A percentile compares a stretch with the other conserved stretches of the same genome.
These are phyloP conservation scores for Ogataea ramenticola DNA, from an alignment of 805 yeast species.

Conservation along the genomic window DNA sequence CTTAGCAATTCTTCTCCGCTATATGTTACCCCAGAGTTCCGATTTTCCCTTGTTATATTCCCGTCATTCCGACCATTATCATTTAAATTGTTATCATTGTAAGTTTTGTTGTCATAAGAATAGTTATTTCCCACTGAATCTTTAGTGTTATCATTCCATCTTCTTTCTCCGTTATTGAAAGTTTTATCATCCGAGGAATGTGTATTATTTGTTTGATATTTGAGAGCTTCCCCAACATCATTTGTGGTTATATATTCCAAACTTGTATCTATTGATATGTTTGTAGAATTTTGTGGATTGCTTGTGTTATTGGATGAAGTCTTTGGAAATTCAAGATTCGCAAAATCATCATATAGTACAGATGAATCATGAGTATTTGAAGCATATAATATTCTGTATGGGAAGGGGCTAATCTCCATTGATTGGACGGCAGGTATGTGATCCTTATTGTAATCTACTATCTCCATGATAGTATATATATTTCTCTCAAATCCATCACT, in stretches of 20 bases:
- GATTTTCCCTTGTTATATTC: background rate
- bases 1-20: slow-evolving; percentile 25
- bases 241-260: slow-evolving; percentile 21
- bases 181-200: background rate
- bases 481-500: slow-evolving; percentile 33
- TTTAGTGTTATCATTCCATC: background rate
- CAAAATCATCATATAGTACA: slow-evolving; percentile 20
- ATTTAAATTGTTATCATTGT: background rate
- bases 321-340: slow-evolving; percentile 8
- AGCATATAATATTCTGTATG: slow-evolving; percentile 31
- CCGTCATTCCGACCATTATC: no score
- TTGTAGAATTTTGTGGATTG: background rate
- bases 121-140: background rate
- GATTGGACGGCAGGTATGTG: slow-evolving; percentile 74
- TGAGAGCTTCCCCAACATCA: slow-evolving; percentile 18
- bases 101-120: background rate
- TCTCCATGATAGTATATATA: slow-evolving; percentile 39
- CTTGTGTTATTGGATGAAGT: background rate
- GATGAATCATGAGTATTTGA: slow-evolving; percentile 18
- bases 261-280: slow-evolving; percentile 8
- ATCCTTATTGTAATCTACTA: slow-evolving; percentile 48
- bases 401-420: slow-evolving; percentile 61
- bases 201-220: slow-evolving; percentile 3
- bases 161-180: background rate
- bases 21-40: slow-evolving; percentile 3